Base-by-base conservation (phyloP, 2,329 filamentous ascomycete genomes). In the Dactylellina cionopaga region DNA sequence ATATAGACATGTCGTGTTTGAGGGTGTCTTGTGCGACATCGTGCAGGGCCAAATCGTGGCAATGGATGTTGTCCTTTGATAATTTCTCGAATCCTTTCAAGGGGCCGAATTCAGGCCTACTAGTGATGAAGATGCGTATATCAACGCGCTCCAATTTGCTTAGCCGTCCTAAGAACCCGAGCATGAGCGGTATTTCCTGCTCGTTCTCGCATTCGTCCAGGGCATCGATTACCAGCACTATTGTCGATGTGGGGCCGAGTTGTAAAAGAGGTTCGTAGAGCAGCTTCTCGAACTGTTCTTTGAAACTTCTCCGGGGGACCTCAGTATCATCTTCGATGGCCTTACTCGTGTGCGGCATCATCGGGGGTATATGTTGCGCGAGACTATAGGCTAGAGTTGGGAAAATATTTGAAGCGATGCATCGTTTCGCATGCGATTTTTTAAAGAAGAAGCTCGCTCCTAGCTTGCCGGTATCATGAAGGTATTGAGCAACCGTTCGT, bases 381-480 rank as follows among this genome's bases (percentile, higher is more conserved):
- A 84, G 75, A 39, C 83, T 77, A 10, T 70, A 62, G 3, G 80
- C 79, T 22, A 85, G 75, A 0, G 82, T 84, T 0, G 82, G 77
- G 11, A 84, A 79, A 31, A 85, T 77, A 46, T 76, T 79, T 2
- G 74, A 74, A 1, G 79, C 78, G 37, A 77, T 78, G 1, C 79
- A 79, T 17, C 80, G 78, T 66, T 83, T 80, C 2, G 75, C 49
- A 82, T 52, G 81, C 0, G 80, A 81, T 69, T 77, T 80, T 56
- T 82, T 82, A 75, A 64, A 84, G 19, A 58, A 58, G 13, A 58
- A 58, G 11, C 54, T 58, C 5, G n/a, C 54, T 2, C 24, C 54
- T 13, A 54, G 49, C 13, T 24, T n/a, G 5, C 29, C 29, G 15
- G 24, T 35, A n/a, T 44, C 10, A 2, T 11, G 24, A 13, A 46